These are phyloP conservation scores for Blastomyces silverae DNA, from an alignment of 2,329 filamentous ascomycete genomes.

Conservation along the genomic window DNA sequence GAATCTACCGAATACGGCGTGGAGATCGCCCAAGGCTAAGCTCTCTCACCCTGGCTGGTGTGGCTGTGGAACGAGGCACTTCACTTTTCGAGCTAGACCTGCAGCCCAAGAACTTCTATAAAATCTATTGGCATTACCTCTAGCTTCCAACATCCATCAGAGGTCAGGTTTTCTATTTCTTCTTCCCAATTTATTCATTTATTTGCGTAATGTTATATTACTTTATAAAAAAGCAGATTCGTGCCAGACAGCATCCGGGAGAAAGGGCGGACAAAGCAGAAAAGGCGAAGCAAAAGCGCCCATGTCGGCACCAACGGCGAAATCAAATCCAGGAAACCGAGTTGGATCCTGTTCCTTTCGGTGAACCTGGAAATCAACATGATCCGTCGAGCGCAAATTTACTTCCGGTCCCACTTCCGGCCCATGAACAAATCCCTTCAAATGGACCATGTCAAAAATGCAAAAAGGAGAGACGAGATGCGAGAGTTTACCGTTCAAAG, in stretches of 20 bases:
- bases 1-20: background rate
- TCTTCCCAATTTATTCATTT: background rate
- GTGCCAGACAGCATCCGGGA: conserved; percentile 2
- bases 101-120: background rate
- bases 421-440: background rate
- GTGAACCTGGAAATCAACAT: conserved; percentile 8
- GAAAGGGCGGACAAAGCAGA: conserved; percentile 7
- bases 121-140: background rate
- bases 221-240: conserved; percentile 11
- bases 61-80: background rate
- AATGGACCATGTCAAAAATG: conserved; percentile 23
- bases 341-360: background rate
- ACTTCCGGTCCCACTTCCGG: background rate
- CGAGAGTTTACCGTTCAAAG: conserved; percentile 50
- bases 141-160: background rate
- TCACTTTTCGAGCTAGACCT: background rate
- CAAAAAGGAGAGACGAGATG: conserved; percentile 31
- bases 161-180: background rate
- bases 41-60: background rate
- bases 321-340: conserved; percentile 9
- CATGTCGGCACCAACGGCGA: conserved; percentile 19
- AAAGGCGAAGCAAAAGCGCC: conserved; percentile 15
- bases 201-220: conserved; percentile 13
- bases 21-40: background rate
- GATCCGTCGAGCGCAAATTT: background rate